Base-by-base conservation (phyloP, 2,329 filamentous ascomycete genomes). In the Pseudocercospora cruenta region DNA sequence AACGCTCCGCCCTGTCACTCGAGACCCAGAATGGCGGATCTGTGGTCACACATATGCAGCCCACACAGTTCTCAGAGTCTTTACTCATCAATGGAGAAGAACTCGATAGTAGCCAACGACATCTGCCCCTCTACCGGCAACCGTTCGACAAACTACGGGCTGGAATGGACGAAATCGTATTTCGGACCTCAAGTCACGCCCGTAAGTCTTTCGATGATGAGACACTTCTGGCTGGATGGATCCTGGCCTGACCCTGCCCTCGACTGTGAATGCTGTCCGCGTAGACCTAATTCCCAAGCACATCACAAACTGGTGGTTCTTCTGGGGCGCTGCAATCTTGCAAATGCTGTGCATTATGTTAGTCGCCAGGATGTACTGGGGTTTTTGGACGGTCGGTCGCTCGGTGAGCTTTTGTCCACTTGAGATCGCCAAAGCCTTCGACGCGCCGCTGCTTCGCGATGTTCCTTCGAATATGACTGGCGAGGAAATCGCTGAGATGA, bases 341-440 rank as follows among this genome's bases (percentile, higher is more conserved):
- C 24, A 59, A 47, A 24, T 47, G 9, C 7, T 26, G 3, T 59
- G 57, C 39, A 43, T 45, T 22, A 3, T n/a, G 9, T 21, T 39
- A 4, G 21, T 59, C 21, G 10, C 21, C 14, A 16, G 14, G 3
- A 54, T 26, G 7, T 62, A 62, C 60, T 21, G 60, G 28, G 73
- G 74, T 12, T 77, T 71, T 67, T 77, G 74, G 75, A 67, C 71
- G 2, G 67, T 78, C 4, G 76, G 75, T 1, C 65, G 76, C 1
- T 55, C 64, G 5, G 71, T 76, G 14, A 75, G 70, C 28, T 58
- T 78, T 43, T 74, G 75, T 65, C 76, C 76, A 8, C 64, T 78
- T 2, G 76, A 78, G 63, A 65, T 76, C 16, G 77, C 75, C 4
- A 67, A 71, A n/a, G 76, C 76, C 1, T 78, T 78, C 65, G 73